These are phyloP conservation scores for Cladophialophora bantiana DNA, from an alignment of 2,329 filamentous ascomycete genomes.

Conservation along the genomic window DNA sequence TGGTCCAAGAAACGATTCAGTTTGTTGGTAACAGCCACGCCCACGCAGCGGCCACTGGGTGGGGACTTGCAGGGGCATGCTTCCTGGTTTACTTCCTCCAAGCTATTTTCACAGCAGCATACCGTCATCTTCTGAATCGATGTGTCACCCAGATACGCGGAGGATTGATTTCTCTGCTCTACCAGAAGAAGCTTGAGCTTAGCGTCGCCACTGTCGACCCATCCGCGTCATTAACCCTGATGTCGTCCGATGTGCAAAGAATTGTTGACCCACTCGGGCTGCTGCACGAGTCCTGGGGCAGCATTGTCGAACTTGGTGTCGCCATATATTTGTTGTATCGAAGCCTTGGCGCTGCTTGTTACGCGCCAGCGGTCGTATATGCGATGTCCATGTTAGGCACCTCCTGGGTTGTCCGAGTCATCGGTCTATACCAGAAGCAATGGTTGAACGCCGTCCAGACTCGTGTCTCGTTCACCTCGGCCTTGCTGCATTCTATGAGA, in stretches of 20 bases:
- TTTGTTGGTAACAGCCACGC: constrained; percentile 44
- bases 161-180: constrained; percentile 58
- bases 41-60: constrained; percentile 47
- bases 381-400: constrained; percentile 27
- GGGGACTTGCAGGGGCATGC: constrained; percentile 54
- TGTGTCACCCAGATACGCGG: constrained; percentile 54
- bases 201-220: constrained; percentile 46
- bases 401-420: constrained; percentile 39
- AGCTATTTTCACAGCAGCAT: constrained; percentile 51
- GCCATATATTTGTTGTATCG: constrained; percentile 53
- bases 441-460: constrained; percentile 61
- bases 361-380: constrained; percentile 53
- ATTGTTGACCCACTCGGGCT: constrained; percentile 51
- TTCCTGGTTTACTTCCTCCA: constrained; percentile 52
- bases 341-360: constrained; percentile 53
- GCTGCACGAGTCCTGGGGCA: constrained; percentile 56
- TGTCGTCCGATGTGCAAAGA: constrained; percentile 55
- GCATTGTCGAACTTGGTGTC: constrained; percentile 53
- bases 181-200: constrained; percentile 54
- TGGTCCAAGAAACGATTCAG: constrained; percentile 47
- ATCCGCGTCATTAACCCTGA: constrained; percentile 53
- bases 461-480: constrained; percentile 57
- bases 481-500: constrained; percentile 59
- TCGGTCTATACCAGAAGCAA: constrained; percentile 48
- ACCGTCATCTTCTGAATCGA: constrained; percentile 53